phyloP scores from a whole-genome alignment of 257 asterid species.

The Catharanthus roseus region DNA sequence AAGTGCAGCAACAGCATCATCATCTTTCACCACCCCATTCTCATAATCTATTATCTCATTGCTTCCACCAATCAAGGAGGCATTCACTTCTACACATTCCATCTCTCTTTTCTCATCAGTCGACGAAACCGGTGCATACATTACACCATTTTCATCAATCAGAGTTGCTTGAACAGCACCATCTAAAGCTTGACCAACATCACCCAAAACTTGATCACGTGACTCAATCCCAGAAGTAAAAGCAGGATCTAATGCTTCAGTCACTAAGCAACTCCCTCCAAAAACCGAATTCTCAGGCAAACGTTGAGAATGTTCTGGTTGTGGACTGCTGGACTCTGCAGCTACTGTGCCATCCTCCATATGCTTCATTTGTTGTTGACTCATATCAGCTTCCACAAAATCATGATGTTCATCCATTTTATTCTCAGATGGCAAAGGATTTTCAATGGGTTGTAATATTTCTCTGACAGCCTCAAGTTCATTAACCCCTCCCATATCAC shows the following conservation, averaged over 20 bases:
- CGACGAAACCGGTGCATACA: constrained; percentile 27
- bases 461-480: constrained; percentile 29
- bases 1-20: constrained; percentile 24
- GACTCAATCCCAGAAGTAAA: constrained; percentile 13
- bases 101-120: constrained; percentile 29
- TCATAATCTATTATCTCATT: constrained; percentile 23
- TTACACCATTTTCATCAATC: constrained; percentile 18
- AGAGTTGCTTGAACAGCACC: constrained; percentile 3
- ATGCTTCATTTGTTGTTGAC: constrained; percentile 20
- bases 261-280: constrained; percentile 18
- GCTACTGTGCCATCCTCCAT: constrained; percentile 18
- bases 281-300: constrained; percentile 28
- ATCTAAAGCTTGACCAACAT: constrained; percentile 22
- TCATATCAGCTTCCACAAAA: constrained; percentile 15
- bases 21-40: constrained; percentile 26
- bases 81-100: constrained; percentile 26
- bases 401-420: constrained; percentile 27
- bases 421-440: constrained; percentile 25
- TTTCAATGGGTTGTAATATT: constrained; percentile 22
- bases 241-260: constrained; percentile 24
- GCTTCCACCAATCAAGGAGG: constrained; percentile 25
- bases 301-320: constrained; percentile 26
- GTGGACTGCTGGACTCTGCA: constrained; percentile 22
- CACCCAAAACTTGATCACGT: constrained; percentile 23
- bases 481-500: constrained; percentile 20